Conservation (phyloP, 225 moss, liverwort and hornwort species). For the Polytrichum formosum region DNA sequence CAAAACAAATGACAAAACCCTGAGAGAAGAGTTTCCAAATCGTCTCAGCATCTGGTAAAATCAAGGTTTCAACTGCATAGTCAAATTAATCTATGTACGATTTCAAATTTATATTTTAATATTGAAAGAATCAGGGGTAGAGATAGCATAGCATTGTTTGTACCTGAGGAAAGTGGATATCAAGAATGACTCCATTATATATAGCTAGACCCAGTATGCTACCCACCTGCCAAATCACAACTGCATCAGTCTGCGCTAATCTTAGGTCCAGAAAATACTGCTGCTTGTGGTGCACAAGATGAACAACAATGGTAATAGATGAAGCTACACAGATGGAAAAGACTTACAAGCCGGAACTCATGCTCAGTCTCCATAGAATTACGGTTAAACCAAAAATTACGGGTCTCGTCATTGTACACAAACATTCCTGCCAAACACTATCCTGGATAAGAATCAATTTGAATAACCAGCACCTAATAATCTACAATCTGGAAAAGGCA, state of each 20-base stretch:
- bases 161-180: slow-evolving; percentile 75
- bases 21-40: too few species aligned
- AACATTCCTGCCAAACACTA: slow-evolving; percentile 55
- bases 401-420: slow-evolving; percentile 58
- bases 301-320: background rate
- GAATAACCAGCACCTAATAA: background rate
- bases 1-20: too few species aligned
- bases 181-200: slow-evolving; percentile 75
- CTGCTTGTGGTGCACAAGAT: background rate
- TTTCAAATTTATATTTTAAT: too few species aligned
- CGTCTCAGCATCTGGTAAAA: too few species aligned
- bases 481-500: background rate
- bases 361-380: slow-evolving; percentile 67
- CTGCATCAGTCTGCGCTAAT: slow-evolving; percentile 5
- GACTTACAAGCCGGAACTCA: slow-evolving; percentile 63
- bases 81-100: too few species aligned
- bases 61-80: too few species aligned
- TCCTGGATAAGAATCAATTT: slow-evolving; percentile 3
- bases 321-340: background rate
- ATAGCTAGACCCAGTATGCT: slow-evolving; percentile 69
- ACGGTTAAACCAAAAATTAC: slow-evolving; percentile 68
- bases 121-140: too few species aligned
- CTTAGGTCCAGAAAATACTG: too few species aligned
- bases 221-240: slow-evolving; percentile 48
- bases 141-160: too few species aligned